Base-by-base conservation (phyloP, 192 early-diverging fungal species). In the Lunasporangiospora selenospora region DNA sequence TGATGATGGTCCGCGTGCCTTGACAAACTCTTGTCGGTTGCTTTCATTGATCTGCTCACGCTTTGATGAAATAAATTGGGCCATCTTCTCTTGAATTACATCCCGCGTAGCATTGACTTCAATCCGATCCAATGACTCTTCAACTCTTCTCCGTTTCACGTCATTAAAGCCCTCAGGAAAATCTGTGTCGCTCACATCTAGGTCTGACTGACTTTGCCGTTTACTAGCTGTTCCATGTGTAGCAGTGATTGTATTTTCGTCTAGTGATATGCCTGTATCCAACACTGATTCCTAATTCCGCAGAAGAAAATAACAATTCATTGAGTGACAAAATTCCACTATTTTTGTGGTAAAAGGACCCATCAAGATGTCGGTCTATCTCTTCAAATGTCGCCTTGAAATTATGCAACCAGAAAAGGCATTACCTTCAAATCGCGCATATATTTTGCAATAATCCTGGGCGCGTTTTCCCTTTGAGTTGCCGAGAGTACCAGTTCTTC, bases 21-120 rank as follows among this genome's bases (percentile, higher is more conserved):
- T 63, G 32, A 88, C 53, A 45, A 89, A 90, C 58, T 90, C 89
- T 47, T 82, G 77, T 13, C 76, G 64, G 77, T 90, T 90, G 49
- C 83, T 88, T 41, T 64, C 62, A 38, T 88, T 78, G 37, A 90
- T 88, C 19, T 87, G 80, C 41, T 71, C 75, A 36, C 86, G 73
- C 58, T 89, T 87, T 11, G 47, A 33, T 0, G 67, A 57, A 18
- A 87, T 81, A 69, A 88, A 85, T 9, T 67, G 45, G 13, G 75
- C 77, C 48, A 90, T 87, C 27, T 41, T 67, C 15, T 77, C 36
- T 31, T 77, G 73, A 27, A 85, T 84, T 62, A 85, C 77, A 16
- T 77, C 75, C 32, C 77, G 67, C 23, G 71, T 60, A 19, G 73
- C 37, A 19, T 66, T 47, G 39, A 57, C 79, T 36, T 85, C 83